Evolutionary conservation across 176 grass and related monocot genomes (phyloP).

Genomic region (Dactylis glomerata): DNA sequence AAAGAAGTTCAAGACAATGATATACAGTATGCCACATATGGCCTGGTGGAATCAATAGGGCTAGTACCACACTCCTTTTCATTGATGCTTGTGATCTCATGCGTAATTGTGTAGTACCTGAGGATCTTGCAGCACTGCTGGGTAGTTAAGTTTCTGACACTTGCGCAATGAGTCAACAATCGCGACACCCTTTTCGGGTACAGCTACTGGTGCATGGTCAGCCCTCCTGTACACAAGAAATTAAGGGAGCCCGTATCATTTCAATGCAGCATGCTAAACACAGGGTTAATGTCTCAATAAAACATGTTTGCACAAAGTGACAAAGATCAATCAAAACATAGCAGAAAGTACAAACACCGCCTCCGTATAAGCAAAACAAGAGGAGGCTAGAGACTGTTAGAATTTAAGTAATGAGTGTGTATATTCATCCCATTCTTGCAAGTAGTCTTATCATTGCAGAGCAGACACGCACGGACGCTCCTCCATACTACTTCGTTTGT

Average conservation of each 20-base stretch:
- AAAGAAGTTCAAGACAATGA: background rate
- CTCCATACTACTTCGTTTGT: conserved; percentile 18
- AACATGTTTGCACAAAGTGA: too few species aligned
- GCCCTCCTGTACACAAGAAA: conserved; percentile 36
- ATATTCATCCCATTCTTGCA: background rate
- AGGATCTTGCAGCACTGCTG: conserved; percentile 30
- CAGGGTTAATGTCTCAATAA: too few species aligned
- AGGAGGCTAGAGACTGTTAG: too few species aligned
- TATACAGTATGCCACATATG: background rate
- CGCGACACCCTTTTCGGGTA: conserved; percentile 10
- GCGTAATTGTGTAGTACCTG: conserved; percentile 29
- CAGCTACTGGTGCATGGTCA: conserved; percentile 13
- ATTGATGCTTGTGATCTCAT: conserved; percentile 27
- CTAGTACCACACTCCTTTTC: background rate
- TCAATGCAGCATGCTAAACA: background rate
- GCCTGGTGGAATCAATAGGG: background rate
- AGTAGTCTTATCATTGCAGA: conserved; percentile 6
- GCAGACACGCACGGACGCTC: conserved; percentile 20
- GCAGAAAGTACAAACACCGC: too few species aligned
- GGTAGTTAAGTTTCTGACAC: conserved; percentile 32
- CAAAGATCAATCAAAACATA: too few species aligned
- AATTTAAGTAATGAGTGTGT: too few species aligned
- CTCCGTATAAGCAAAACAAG: too few species aligned
- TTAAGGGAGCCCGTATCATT: conserved; percentile 22
- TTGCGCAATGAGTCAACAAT: conserved; percentile 35